phyloP scores from a whole-genome alignment of 768 basidiomycete species.

The Stropharia rugosoannulata region DNA sequence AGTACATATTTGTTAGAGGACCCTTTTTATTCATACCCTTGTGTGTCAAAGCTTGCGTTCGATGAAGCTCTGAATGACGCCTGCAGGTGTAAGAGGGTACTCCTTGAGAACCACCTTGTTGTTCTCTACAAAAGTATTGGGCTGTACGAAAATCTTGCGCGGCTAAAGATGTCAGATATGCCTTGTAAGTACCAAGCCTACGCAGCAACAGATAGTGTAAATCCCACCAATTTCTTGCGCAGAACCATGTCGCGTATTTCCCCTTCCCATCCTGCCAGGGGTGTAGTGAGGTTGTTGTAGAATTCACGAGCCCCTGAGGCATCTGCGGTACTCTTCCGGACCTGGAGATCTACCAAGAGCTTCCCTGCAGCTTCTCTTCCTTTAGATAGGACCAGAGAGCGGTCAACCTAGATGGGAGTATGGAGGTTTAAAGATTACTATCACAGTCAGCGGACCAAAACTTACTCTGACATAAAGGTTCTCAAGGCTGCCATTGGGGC shows the following conservation, averaged over 20 bases:
- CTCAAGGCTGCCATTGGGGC: conserved; percentile 54
- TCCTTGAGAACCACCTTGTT: conserved; percentile 76
- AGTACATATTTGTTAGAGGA: conserved; percentile 1
- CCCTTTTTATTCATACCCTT: neutral
- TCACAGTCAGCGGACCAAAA: conserved; percentile 5
- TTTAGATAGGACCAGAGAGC: conserved; percentile 58
- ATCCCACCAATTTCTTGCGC: conserved; percentile 70
- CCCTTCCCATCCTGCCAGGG: conserved; percentile 67
- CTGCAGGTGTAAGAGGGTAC: conserved; percentile 70
- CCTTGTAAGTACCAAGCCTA: conserved; percentile 1
- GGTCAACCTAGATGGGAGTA: conserved; percentile 56
- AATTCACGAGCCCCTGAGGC: conserved; percentile 75
- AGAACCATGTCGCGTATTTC: conserved; percentile 78
- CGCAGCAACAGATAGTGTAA: neutral
- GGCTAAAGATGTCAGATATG: conserved; percentile 43
- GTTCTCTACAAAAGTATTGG: conserved; percentile 69
- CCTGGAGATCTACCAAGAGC: conserved; percentile 77
- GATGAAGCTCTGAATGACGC: conserved; percentile 80
- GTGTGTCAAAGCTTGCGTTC: conserved; percentile 47
- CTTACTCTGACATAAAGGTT: conserved; percentile 70
- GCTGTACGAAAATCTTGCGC: conserved; percentile 83
- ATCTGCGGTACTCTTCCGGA: conserved; percentile 84
- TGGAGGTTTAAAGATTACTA: conserved; percentile 2
- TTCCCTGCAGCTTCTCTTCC: conserved; percentile 71
- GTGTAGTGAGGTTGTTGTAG: conserved; percentile 79